phyloP scores from a whole-genome alignment of 1,139 yeast genomes.

The Yamadazyma spencermartinsiae region DNA sequence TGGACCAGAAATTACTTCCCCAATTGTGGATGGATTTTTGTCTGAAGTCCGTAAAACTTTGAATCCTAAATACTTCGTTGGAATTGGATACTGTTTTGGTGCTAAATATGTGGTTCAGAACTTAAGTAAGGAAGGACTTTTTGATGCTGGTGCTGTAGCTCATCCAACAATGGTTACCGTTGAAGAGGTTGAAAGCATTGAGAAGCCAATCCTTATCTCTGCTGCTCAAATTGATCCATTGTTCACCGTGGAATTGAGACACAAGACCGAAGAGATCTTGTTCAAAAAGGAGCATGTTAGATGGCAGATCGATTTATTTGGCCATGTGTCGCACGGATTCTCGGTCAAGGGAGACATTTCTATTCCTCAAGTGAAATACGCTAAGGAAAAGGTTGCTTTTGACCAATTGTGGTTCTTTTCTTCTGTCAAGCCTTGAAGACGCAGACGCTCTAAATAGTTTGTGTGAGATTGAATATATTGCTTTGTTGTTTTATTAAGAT shows the following conservation, averaged over 20 bases:
- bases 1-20: slow-evolving; percentile 42
- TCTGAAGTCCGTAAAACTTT: slow-evolving; percentile 40
- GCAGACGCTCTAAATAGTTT: no score
- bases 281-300: slow-evolving; percentile 38
- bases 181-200: slow-evolving; percentile 61
- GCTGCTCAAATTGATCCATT: slow-evolving; percentile 70
- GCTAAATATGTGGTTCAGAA: slow-evolving; percentile 66
- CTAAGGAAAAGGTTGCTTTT: slow-evolving; percentile 64
- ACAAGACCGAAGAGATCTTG: slow-evolving; percentile 58
- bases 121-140: slow-evolving; percentile 45
- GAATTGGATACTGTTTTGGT: slow-evolving; percentile 84
- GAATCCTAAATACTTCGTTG: slow-evolving; percentile 54
- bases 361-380: slow-evolving; percentile 56
- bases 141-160: slow-evolving; percentile 68
- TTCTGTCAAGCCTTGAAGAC: slow-evolving; percentile 1
- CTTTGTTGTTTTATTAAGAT: no score
- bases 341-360: slow-evolving; percentile 72
- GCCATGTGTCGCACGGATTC: slow-evolving; percentile 71
- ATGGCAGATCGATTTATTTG: slow-evolving; percentile 60
- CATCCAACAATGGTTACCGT: slow-evolving; percentile 75
- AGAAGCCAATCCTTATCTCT: slow-evolving; percentile 63
- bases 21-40: slow-evolving; percentile 44
- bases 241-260: slow-evolving; percentile 65
- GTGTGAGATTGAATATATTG: no score
- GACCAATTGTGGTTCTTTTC: slow-evolving; percentile 50